Conservation (phyloP, 345 rosid genomes). For the Bruguiera gymnorhiza region DNA sequence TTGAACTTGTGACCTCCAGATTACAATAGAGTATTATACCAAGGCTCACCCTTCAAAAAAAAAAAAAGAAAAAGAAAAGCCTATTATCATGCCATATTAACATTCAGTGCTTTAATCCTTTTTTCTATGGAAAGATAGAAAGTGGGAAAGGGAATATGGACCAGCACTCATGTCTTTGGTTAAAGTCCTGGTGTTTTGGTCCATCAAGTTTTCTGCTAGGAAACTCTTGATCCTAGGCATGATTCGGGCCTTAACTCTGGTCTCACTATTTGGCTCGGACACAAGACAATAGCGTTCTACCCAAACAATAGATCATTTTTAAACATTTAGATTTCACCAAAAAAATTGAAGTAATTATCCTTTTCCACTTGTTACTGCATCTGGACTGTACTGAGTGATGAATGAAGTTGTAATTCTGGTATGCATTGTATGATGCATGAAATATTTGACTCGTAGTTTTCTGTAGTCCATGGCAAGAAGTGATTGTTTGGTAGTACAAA, state of each 20-base stretch:
- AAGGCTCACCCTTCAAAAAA: no score
- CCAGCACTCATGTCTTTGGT: no score
- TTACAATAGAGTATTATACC: no score
- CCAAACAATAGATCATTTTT: not conserved
- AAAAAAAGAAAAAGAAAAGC: no score
- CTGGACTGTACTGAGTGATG: not conserved
- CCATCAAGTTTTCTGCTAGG: no score
- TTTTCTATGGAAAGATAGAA: no score
- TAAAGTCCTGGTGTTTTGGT: no score
- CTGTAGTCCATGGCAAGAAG: not conserved
- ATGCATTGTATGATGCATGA: not conserved
- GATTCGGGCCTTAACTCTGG: not conserved
- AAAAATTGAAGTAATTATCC: not conserved
- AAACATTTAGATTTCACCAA: not conserved
- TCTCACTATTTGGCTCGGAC: not conserved
- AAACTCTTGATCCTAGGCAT: not conserved
- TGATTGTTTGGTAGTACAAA: not conserved
- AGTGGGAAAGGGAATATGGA: no score
- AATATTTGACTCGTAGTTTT: not conserved
- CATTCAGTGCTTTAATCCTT: no score
- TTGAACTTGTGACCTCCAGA: no score
- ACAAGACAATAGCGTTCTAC: not conserved
- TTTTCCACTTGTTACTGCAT: not conserved
- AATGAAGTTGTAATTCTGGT: not conserved
- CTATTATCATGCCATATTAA: no score